Evolutionary conservation across 2,329 filamentous ascomycete genomes (phyloP), one percentile per base, ranked within the genome.

Genomic region (Juglanconis juglandina): DNA sequence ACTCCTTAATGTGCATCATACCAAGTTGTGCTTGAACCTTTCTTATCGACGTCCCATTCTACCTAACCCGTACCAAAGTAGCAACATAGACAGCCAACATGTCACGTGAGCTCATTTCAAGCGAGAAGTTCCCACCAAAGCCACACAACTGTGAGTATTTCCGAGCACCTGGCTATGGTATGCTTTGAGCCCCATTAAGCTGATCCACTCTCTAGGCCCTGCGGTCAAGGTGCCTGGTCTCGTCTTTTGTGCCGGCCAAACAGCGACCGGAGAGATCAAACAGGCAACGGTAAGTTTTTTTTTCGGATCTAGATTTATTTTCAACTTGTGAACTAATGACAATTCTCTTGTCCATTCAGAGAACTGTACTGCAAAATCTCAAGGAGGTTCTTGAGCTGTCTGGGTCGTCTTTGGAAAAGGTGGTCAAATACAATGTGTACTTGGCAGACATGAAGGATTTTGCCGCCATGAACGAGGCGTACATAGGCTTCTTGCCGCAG

Each of bases 181-280:
- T 13, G 9, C 17, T 14, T 8, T 13, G 6, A 34, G 46, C 2
- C 17, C 47, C 6, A 42, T 13, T n/a, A 39, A 5, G 24, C 42
- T 61, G 37, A 53, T 34, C 32, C n/a, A 4, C 32, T 13, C 13
- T 51, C 7, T 50, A 77, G 75, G 70, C 65, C 77, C 77, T 44
- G 77, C 77, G 1, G 69, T 71, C 51, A 78, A 77, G 61, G 72
- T 79, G 4, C 76, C 77, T 0, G 77, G 77, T 33, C 76, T 79
- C 14, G 76, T 79, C 53, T 79, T 79, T 65, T 76, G 74, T 37
- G 77, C 77, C 5, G 77, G 77, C 3, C 77, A 79, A 66, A 79
- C 77, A n/a, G 77, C 76, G n/a, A 78, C 76, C 7, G 77, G 77
- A 56, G 77, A 79, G 63, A 79, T 79, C 55, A 78, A 77, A 67